Conservation (phyloP, 2,329 filamentous ascomycete species). For the Botrytis fabae region DNA sequence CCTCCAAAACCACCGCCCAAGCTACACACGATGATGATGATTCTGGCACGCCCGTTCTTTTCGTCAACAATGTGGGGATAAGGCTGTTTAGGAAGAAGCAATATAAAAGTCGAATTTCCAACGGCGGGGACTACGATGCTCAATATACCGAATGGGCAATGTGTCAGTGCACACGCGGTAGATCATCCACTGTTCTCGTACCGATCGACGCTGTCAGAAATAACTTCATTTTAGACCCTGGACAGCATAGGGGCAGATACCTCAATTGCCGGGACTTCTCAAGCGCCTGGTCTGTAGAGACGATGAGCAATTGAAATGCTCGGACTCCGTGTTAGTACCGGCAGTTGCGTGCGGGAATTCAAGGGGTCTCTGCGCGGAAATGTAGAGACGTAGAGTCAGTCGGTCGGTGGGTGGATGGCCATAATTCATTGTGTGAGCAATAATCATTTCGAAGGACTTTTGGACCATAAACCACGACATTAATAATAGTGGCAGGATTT, state of each 20-base stretch:
- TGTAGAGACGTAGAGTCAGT: not conserved
- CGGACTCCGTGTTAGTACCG: not conserved
- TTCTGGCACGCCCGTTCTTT: not conserved
- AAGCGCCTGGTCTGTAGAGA: not conserved
- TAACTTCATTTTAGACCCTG: not conserved
- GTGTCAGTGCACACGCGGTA: not conserved
- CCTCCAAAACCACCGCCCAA: not conserved
- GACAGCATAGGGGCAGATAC: not conserved
- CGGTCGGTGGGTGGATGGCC: not conserved
- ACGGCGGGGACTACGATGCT: not conserved
- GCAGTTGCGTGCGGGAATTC: not conserved
- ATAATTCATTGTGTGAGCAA: not conserved
- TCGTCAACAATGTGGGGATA: not conserved
- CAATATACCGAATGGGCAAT: not conserved
- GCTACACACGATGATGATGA: not conserved
- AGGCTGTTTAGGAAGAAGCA: not conserved
- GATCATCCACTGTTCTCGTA: not conserved
- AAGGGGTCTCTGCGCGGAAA: not conserved
- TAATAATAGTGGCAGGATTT: not conserved
- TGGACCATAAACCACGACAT: not conserved
- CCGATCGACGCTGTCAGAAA: constrained; percentile 1
- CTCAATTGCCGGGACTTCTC: not conserved
- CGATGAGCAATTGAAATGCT: not conserved
- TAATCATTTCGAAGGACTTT: not conserved
- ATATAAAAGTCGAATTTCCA: not conserved